A percentile compares a stretch with the other conserved stretches of the same genome.
Evolutionary conservation across 139 green algal species (phyloP).

Genomic region (Chlorella sorokiniana): DNA sequence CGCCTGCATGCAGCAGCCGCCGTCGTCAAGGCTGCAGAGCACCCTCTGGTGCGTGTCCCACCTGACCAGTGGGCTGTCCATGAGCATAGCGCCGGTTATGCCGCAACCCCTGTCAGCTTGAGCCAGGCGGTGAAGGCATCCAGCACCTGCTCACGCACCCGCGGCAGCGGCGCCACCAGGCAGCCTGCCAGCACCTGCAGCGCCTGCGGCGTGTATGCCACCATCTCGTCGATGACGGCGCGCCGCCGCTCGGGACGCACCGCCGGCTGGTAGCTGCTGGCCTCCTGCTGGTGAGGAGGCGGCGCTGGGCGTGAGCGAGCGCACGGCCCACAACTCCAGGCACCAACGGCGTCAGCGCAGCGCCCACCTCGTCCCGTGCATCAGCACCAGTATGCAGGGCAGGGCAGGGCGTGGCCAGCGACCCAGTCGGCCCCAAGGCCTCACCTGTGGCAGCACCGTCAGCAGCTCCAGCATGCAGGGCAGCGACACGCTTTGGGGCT

Average conservation of each 20-base stretch:
- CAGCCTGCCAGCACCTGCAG: slow-evolving; percentile 72
- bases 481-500: slow-evolving; percentile 51
- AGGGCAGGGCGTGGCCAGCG: too few relatives aligned
- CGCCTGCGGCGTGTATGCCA: slow-evolving; percentile 44
- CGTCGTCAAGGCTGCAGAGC: not conserved
- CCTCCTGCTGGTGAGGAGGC: slow-evolving; percentile 72
- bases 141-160: slow-evolving; percentile 48
- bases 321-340: too few relatives aligned
- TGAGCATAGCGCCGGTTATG: slow-evolving; percentile 14
- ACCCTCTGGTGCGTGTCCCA: too few relatives aligned
- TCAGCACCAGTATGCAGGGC: not conserved
- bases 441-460: slow-evolving; percentile 84
- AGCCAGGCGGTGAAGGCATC: slow-evolving; percentile 85
- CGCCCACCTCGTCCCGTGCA: not conserved
- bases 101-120: slow-evolving; percentile 54
- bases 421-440: not conserved
- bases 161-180: slow-evolving; percentile 22
- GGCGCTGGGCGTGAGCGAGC: not conserved
- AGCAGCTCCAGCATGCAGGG: slow-evolving; percentile 89
- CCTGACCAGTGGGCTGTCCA: slow-evolving; percentile 54
- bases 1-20: not conserved
- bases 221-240: slow-evolving; percentile 69
- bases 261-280: slow-evolving; percentile 67
- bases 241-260: slow-evolving; percentile 81
- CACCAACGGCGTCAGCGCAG: too few relatives aligned